Evolutionary conservation across 371 early-diverging fungal genomes (phyloP).

Genomic region (Apophysomyces ossiformis): DNA sequence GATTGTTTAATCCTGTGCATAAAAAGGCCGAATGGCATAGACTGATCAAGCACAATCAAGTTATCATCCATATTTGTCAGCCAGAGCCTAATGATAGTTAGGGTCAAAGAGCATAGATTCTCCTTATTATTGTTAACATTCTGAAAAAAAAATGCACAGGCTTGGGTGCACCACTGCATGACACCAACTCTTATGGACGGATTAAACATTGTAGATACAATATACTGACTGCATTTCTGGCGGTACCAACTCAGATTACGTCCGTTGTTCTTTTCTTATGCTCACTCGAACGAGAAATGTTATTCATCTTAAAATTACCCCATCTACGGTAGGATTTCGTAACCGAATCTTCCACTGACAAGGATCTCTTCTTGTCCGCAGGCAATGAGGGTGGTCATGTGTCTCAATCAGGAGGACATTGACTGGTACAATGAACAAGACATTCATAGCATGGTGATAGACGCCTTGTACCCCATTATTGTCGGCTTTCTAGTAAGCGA

Average conservation of each 20-base stretch:
- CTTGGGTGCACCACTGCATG: no score
- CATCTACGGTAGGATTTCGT: slow-evolving; percentile 6
- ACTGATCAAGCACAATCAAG: no score
- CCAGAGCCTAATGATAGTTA: no score
- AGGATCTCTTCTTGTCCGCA: neutral
- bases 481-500: slow-evolving; percentile 18
- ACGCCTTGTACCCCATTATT: slow-evolving; percentile 20
- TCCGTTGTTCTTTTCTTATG: neutral
- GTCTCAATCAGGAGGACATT: slow-evolving; percentile 15
- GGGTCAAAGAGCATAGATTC: no score
- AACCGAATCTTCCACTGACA: neutral
- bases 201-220: no score
- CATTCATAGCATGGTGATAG: slow-evolving; percentile 15
- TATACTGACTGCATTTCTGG: no score
- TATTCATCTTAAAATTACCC: slow-evolving; percentile 21
- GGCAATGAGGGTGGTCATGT: slow-evolving; percentile 17
- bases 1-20: no score
- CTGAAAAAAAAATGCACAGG: no score
- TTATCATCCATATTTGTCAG: no score
- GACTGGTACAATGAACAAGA: slow-evolving; percentile 22
- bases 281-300: slow-evolving; percentile 15
- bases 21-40: no score
- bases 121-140: no score
- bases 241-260: neutral
- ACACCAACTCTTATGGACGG: no score